Conservation (phyloP, 2,329 filamentous ascomycete species). For the Colletotrichum zoysiae region DNA sequence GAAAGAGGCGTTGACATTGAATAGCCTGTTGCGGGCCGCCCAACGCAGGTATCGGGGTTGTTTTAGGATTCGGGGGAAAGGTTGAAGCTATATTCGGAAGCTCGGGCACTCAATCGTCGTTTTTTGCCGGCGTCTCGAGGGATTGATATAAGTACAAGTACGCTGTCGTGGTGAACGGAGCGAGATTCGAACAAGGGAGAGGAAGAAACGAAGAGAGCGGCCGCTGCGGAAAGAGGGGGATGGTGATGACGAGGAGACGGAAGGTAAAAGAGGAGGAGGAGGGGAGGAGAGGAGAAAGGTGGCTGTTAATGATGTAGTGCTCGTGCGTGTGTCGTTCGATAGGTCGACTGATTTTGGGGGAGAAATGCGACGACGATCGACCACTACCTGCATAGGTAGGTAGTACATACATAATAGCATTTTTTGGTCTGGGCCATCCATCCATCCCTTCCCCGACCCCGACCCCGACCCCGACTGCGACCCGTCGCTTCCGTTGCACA, state of each 20-base stretch:
- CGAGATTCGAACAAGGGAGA: background rate
- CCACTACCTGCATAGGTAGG: too few species aligned
- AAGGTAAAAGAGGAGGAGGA: constrained; percentile 17
- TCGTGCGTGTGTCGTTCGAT: constrained; percentile 40
- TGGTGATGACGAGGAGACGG: constrained; percentile 21
- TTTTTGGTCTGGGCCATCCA: constrained; percentile 28
- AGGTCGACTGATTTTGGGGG: constrained; percentile 41
- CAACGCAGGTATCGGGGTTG: constrained; percentile 16
- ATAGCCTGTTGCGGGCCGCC: constrained; percentile 7
- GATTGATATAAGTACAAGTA: constrained; percentile 11
- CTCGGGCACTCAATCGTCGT: constrained; percentile 30
- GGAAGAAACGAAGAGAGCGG: background rate
- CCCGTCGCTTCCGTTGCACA: constrained; percentile 3
- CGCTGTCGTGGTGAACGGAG: background rate
- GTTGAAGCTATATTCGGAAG: constrained; percentile 34
- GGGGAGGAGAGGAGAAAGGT: constrained; percentile 11
- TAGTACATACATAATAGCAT: background rate
- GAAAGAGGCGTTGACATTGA: constrained; percentile 33
- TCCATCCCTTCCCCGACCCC: constrained; percentile 10
- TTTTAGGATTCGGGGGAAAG: constrained; percentile 6
- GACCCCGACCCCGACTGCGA: constrained; percentile 3
- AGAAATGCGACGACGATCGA: constrained; percentile 21
- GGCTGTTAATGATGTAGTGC: constrained; percentile 38
- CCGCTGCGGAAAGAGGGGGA: constrained; percentile 3
- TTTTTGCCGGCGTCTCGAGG: constrained; percentile 16